Percentiles rank a stretch among this genome's conserved stretches.
Evolutionary conservation across 768 basidiomycete species (phyloP).

Genomic region (Harrya chromipes): DNA sequence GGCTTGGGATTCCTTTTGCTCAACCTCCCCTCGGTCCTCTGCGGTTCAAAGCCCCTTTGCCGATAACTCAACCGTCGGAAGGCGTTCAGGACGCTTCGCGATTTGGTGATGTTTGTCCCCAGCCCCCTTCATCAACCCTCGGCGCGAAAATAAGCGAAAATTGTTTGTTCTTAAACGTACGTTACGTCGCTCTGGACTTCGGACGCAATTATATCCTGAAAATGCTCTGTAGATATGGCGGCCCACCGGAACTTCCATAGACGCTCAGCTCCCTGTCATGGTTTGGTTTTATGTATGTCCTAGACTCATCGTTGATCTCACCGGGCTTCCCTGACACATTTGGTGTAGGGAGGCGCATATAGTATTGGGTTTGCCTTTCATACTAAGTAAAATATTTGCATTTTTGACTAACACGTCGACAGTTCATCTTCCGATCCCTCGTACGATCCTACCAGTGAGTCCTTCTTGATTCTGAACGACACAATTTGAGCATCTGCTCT

Average conservation of each 20-base stretch:
- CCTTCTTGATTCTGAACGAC: neutral
- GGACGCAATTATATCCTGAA: neutral
- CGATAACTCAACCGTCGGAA: constrained; percentile 32
- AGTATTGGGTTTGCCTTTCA: constrained; percentile 4
- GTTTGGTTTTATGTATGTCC: constrained; percentile 22
- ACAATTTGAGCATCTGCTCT: neutral
- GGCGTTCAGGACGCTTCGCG: constrained; percentile 40
- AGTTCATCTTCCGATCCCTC: constrained; percentile 17
- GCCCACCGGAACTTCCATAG: constrained; percentile 4
- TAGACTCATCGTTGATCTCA: too few species aligned
- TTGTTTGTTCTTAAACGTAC: constrained; percentile 52
- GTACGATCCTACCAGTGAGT: constrained; percentile 15
- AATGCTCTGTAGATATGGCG: constrained; percentile 15
- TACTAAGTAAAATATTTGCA: neutral
- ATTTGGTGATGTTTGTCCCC: constrained; percentile 58
- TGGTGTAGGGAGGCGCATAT: constrained; percentile 13
- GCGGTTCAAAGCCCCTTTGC: constrained; percentile 54
- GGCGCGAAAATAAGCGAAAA: constrained; percentile 50
- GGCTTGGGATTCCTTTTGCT: constrained; percentile 62
- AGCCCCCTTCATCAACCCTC: constrained; percentile 34
- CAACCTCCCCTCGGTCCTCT: constrained; percentile 52
- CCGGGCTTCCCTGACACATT: neutral
- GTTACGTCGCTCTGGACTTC: neutral
- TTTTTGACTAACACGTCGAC: neutral
- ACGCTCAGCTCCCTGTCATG: constrained; percentile 14